These are phyloP conservation scores for Hyaloscypha hepaticicola DNA, from an alignment of 495 filamentous ascomycete genomes.

Conservation along the genomic window DNA sequence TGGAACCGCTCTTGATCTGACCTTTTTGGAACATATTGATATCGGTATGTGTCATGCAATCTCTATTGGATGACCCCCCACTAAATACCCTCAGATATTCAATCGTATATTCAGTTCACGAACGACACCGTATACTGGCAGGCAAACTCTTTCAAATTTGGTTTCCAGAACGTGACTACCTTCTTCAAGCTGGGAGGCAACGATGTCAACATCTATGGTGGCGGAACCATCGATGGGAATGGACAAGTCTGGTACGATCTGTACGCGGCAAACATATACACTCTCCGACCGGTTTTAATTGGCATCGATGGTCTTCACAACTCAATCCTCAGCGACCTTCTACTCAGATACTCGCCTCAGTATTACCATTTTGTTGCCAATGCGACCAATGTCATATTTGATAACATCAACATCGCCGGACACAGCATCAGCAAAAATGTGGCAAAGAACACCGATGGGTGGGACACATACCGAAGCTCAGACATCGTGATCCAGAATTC, in stretches of 20 bases:
- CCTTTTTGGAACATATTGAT: conserved; percentile 62
- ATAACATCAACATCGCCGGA: conserved; percentile 62
- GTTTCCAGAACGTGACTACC: conserved; percentile 63
- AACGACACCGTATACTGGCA: conserved; percentile 70
- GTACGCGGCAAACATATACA: conserved; percentile 52
- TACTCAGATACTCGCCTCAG: conserved; percentile 62
- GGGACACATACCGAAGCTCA: conserved; percentile 65
- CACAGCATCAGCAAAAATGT: conserved; percentile 48
- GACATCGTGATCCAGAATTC: conserved; percentile 69
- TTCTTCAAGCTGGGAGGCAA: conserved; percentile 70
- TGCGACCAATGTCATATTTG: conserved; percentile 62
- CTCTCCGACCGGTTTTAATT: conserved; percentile 60
- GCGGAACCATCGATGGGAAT: conserved; percentile 62
- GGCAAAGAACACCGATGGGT: conserved; percentile 70
- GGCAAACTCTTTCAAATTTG: conserved; percentile 55
- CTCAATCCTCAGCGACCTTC: conserved; percentile 59
- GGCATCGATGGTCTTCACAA: conserved; percentile 62
- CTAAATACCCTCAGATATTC: conserved; percentile 41
- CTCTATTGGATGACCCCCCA: not conserved
- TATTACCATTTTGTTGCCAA: conserved; percentile 71
- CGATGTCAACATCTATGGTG: conserved; percentile 68
- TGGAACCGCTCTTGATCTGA: conserved; percentile 64
- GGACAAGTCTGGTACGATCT: conserved; percentile 72
- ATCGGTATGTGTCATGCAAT: conserved; percentile 33
- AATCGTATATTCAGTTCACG: conserved; percentile 57